Evolutionary conservation across 371 early-diverging fungal species (phyloP), one percentile per base, ranked within the genome.

Genomic region (Rhizopus sp.): DNA sequence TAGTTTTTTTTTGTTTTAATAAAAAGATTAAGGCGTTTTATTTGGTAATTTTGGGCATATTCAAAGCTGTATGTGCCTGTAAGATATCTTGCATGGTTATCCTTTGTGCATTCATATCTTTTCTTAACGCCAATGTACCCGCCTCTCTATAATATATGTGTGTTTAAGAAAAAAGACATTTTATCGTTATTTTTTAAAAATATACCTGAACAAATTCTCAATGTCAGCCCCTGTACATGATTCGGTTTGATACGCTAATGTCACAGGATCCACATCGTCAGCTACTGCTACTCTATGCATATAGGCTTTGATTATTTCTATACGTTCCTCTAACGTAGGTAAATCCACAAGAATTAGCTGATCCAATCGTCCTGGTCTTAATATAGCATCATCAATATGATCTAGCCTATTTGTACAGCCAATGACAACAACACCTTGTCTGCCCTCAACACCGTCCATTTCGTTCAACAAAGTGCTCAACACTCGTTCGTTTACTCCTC

Each of bases 351-450:
- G 80, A 0, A 91, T 50, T 7, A 89, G 78, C 39, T 88, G 87
- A 64, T 91, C 92, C 59, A 93, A 55, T 31, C 91, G 80, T 10
- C 90, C 90, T 39, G 97, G 97, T 56, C 97, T 69, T 35, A 94
- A 58, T 0, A 96, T 75, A 1, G 97, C 97, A 70, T 91, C 92
- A 68, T 96, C 97, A 47, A 95, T 79, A 34, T 81, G 73, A 56
- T 91, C 75, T 0, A 91, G 93, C 30, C 85, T 70, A 57, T 81
- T 88, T 7, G 96, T 94, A 57, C 93, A 89, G 17, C 89, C 93
- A 34, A 94, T 78, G 0, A 94, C 87, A 46, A 91, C 75, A 0
- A 94, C 90, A 7, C 87, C 90, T 33, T 82, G 72, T 32, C 85
- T 81, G 8, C 80, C 87, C 57, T 86, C 81, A 1, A 89, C 85